phyloP scores from a whole-genome alignment of 805 yeast species.

The Zygosaccharomyces lentus region DNA sequence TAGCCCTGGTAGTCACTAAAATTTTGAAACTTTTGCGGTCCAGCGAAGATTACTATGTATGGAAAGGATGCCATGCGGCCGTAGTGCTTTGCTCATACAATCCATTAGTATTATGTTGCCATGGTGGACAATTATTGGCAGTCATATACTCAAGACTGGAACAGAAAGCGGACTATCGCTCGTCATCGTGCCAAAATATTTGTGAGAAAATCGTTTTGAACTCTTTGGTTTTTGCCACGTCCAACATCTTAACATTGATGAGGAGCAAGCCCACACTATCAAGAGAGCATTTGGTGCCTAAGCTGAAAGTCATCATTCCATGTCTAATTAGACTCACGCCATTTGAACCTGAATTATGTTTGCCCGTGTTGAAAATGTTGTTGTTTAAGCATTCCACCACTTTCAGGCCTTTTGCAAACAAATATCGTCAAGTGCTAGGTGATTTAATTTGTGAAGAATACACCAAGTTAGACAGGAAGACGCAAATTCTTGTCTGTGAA shows the following conservation, averaged over 20 bases:
- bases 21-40: slow-evolving; percentile 43
- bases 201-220: slow-evolving; percentile 25
- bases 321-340: slow-evolving; percentile 45
- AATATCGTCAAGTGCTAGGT: slow-evolving; percentile 47
- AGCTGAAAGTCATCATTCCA: slow-evolving; percentile 57
- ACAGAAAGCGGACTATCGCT: slow-evolving; percentile 23
- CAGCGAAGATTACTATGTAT: slow-evolving; percentile 43
- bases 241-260: slow-evolving; percentile 40
- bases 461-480: slow-evolving; percentile 36
- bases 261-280: slow-evolving; percentile 81
- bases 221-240: slow-evolving; percentile 31
- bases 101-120: slow-evolving; percentile 35
- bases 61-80: slow-evolving; percentile 57
- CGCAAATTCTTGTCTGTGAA: slow-evolving; percentile 43
- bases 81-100: slow-evolving; percentile 41
- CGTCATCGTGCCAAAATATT: slow-evolving; percentile 17
- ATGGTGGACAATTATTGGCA: slow-evolving; percentile 29
- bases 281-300: slow-evolving; percentile 79
- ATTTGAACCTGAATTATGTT: slow-evolving; percentile 36
- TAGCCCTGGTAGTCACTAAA: slow-evolving; percentile 34
- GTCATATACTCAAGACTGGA: slow-evolving; percentile 29
- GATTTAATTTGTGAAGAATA: slow-evolving; percentile 37
- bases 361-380: slow-evolving; percentile 42
- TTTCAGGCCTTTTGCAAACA: slow-evolving; percentile 71
- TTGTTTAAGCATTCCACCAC: slow-evolving; percentile 66